Conservation (phyloP, 176 grass and related monocot genomes). For the Triticum dicoccoides region DNA sequence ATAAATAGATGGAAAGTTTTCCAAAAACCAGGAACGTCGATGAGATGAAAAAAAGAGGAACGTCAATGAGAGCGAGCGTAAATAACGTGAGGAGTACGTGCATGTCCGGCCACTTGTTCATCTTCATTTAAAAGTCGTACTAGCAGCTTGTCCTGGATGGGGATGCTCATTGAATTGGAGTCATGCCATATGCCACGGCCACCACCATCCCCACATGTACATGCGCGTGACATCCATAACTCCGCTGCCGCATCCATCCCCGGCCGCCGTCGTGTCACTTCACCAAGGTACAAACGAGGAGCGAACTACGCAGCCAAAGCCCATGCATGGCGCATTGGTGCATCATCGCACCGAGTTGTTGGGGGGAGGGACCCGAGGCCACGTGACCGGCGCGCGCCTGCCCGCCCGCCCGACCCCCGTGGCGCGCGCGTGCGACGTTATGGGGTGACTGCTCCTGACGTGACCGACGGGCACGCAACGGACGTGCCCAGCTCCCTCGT, state of each 20-base stretch:
- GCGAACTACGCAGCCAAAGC: not conserved
- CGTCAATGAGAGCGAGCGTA: too few species aligned
- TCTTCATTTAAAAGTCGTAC: too few species aligned
- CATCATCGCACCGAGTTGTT: not conserved
- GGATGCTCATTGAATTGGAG: constrained; percentile 9
- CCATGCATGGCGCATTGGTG: not conserved
- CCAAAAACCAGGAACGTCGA: too few species aligned
- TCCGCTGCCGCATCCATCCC: not conserved
- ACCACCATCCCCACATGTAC: not conserved
- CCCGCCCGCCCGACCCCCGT: not conserved
- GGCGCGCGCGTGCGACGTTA: constrained; percentile 9
- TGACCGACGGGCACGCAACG: not conserved
- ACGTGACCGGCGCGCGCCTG: constrained; percentile 22
- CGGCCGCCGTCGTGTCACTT: not conserved
- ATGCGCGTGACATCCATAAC: constrained; percentile 37
- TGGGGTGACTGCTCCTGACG: not conserved
- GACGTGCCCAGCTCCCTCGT: not conserved
- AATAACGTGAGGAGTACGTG: too few species aligned
- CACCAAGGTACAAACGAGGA: not conserved
- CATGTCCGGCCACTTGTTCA: too few species aligned
- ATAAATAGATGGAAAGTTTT: too few species aligned
- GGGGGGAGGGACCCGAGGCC: constrained; percentile 1
- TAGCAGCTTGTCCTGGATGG: not conserved
- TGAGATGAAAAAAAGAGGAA: too few species aligned
- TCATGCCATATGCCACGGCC: not conserved